Conservation (phyloP, 2,329 filamentous ascomycete species). For the Apiospora arundinis region DNA sequence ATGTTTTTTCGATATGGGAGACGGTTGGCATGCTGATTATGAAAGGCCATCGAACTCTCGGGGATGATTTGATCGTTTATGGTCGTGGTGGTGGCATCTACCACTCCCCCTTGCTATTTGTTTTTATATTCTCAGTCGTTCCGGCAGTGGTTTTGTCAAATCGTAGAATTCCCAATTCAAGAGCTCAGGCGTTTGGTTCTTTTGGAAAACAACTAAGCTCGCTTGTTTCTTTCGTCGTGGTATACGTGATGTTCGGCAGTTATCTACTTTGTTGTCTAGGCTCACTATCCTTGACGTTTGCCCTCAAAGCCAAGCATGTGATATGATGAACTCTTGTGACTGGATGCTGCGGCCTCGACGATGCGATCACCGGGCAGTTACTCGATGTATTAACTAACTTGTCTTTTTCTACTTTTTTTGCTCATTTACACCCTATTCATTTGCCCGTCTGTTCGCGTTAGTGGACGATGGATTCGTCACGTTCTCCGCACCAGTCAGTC, state of each 20-base stretch:
- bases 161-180: constrained; percentile 28
- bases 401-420: too few species aligned
- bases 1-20: constrained; percentile 20
- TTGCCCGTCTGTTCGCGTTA: too few species aligned
- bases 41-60: constrained; percentile 14
- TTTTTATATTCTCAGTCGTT: constrained; percentile 21
- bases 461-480: too few species aligned
- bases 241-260: not conserved
- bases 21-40: constrained; percentile 12
- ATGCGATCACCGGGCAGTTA: not conserved
- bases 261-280: too few species aligned
- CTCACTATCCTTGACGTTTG: too few species aligned
- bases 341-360: too few species aligned
- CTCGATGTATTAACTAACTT: not conserved
- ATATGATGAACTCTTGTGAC: too few species aligned
- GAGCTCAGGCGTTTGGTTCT: constrained; percentile 21
- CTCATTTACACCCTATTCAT: too few species aligned
- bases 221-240: not conserved
- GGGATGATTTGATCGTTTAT: constrained; percentile 13
- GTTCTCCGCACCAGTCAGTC: too few species aligned
- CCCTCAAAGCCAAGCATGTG: too few species aligned
- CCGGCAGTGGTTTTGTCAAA: constrained; percentile 27
- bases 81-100: constrained; percentile 14
- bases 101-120: constrained; percentile 18
- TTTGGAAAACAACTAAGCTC: not conserved